These are phyloP conservation scores for Trichoderma simmonsii DNA, from an alignment of 2,329 filamentous ascomycete species.

Conservation along the genomic window DNA sequence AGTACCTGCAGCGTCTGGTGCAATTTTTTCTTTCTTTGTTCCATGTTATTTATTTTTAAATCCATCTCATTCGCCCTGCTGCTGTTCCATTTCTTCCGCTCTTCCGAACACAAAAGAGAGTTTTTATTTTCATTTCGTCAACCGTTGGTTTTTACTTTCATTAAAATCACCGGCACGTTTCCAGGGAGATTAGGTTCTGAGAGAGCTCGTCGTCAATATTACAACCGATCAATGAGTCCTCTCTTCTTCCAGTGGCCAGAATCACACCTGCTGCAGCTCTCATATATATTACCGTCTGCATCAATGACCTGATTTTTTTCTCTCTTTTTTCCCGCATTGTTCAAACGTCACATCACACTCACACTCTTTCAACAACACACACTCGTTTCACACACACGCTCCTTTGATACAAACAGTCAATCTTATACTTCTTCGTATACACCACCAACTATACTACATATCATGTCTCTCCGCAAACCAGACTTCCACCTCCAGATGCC, in stretches of 20 bases:
- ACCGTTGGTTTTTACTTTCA: neutral
- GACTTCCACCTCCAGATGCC: slow-evolving; percentile 29
- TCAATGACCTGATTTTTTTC: slow-evolving; percentile 1
- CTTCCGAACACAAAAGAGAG: slow-evolving; percentile 1
- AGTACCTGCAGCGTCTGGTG: neutral
- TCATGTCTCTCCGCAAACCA: slow-evolving; percentile 30
- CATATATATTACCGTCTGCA: neutral
- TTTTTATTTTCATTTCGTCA: slow-evolving; percentile 3
- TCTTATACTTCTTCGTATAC: neutral
- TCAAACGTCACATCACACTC: neutral
- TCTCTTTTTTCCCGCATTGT: neutral
- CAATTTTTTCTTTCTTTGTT: neutral
- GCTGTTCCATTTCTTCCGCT: neutral
- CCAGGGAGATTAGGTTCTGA: neutral
- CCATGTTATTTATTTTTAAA: neutral
- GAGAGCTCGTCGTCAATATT: neutral
- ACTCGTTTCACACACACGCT: neutral
- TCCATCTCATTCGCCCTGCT: neutral
- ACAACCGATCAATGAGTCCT: neutral
- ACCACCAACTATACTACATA: neutral
- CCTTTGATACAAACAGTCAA: neutral
- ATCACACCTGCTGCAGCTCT: neutral
- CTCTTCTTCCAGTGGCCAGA: neutral
- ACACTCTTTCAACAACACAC: slow-evolving; percentile 3
- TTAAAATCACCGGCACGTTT: neutral